Evolutionary conservation across 257 asterid species (phyloP), one percentile per base, ranked within the genome.

Genomic region (Capsicum baccatum): DNA sequence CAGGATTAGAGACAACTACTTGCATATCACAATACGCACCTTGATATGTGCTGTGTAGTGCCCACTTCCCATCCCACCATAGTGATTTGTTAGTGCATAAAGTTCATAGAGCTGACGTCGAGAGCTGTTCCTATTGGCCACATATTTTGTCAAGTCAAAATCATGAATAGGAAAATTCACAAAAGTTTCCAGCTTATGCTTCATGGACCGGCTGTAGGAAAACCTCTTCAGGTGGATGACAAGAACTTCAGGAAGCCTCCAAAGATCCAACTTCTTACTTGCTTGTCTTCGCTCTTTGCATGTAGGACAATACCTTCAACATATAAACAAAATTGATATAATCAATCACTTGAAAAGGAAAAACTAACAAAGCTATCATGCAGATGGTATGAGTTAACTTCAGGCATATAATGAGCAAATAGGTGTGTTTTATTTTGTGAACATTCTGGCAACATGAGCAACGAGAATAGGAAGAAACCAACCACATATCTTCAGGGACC

Each of bases 401-500:
- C 19, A 13, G 59, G 69, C 76, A 21, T 42, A 50, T 60, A 60
- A 81, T 81, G 69, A 62, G 71, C 12, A 59, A 60, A 58, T 81
- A 66, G 56, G 19, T 8, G 74, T 70, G 1, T 59, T 37, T n/a
- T n/a, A 48, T 66, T 47, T 67, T 17, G 21, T 50, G 74, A 33
- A 82, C 13, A 82, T 80, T 73, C 15, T 58, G 64, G 58, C 26
- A 58, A 60, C 59, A 57, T 9, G 67, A 73, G 66, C 69, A 39
- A 35, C 26, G 26, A 79, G 80, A 78, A 85, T 67, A 85, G 85
- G 85, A 42, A 64, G 58, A 60, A 85, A 79, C 91, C 83, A 85
- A 97, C 99, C 99, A 97, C 99, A 97, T 97, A 87, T 97, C 99
- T 89, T 97, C 99, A 33, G 99, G 99, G 85, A 97, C 99, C 88